phyloP scores from a whole-genome alignment of 768 basidiomycete species.

The Solioccasus polychromus region DNA sequence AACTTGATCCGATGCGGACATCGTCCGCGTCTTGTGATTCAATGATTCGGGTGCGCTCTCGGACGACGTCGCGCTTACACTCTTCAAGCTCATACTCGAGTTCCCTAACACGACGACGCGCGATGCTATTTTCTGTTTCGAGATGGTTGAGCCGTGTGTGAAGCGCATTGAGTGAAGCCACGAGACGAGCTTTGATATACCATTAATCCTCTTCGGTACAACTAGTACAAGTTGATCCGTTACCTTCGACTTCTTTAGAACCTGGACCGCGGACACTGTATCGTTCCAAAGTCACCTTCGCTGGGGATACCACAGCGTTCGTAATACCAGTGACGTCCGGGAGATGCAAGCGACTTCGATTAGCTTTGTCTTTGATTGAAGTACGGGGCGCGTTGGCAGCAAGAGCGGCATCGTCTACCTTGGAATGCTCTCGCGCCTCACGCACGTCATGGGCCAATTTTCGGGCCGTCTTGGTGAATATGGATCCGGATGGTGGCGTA shows the following conservation, averaged over 20 bases:
- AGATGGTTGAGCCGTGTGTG: slow-evolving; percentile 70
- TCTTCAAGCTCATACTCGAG: slow-evolving; percentile 84
- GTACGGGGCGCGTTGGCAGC: slow-evolving; percentile 1
- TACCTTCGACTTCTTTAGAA: slow-evolving; percentile 66
- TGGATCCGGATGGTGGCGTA: slow-evolving; percentile 53
- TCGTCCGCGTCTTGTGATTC: slow-evolving; percentile 47
- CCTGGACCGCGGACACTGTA: slow-evolving; percentile 45
- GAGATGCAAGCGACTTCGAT: slow-evolving; percentile 49
- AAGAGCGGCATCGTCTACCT: slow-evolving; percentile 8
- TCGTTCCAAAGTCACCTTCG: slow-evolving; percentile 52
- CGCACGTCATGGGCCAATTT: slow-evolving; percentile 57
- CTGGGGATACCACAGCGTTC: slow-evolving; percentile 72
- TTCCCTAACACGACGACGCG: slow-evolving; percentile 79
- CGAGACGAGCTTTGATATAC: slow-evolving; percentile 48
- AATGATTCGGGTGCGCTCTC: slow-evolving; percentile 63
- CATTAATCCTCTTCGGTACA: background rate
- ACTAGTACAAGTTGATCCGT: slow-evolving; percentile 7
- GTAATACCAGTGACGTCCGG: slow-evolving; percentile 87
- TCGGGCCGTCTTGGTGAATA: slow-evolving; percentile 58
- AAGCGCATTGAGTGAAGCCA: slow-evolving; percentile 58
- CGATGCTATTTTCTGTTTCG: slow-evolving; percentile 79
- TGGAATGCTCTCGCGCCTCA: slow-evolving; percentile 31
- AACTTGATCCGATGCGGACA: slow-evolving; percentile 14
- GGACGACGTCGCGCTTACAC: slow-evolving; percentile 73
- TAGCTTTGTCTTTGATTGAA: too few relatives aligned